phyloP scores from a whole-genome alignment of 139 green algal species.

The Coelastrella sp. region DNA sequence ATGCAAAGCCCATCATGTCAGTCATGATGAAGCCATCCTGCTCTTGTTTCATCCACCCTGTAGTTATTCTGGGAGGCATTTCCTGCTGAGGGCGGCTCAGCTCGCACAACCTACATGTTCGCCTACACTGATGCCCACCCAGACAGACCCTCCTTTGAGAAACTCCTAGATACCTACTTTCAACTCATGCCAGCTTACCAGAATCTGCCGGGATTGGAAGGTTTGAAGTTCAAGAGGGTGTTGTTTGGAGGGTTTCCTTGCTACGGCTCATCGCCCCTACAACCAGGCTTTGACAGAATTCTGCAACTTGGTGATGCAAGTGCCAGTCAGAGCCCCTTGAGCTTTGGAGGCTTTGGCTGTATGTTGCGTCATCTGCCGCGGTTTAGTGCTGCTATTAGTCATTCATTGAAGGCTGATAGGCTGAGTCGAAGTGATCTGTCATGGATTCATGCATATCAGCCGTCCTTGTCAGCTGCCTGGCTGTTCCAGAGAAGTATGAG shows the following conservation, averaged over 20 bases:
- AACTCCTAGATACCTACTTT: constrained; percentile 31
- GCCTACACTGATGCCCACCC: constrained; percentile 84
- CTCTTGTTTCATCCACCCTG: not conserved
- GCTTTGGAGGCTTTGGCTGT: constrained; percentile 59
- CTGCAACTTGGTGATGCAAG: constrained; percentile 72
- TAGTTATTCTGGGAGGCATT: constrained; percentile 87
- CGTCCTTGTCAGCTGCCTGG: constrained; percentile 74
- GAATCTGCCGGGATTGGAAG: not conserved
- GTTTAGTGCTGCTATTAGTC: constrained; percentile 60
- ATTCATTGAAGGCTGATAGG: constrained; percentile 57
- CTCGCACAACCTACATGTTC: constrained; percentile 93
- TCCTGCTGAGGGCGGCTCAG: constrained; percentile 66
- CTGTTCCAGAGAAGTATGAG: constrained; percentile 85
- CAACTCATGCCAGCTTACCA: constrained; percentile 32
- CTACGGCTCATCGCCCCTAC: constrained; percentile 66
- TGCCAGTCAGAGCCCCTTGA: constrained; percentile 48
- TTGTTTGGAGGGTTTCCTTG: constrained; percentile 83
- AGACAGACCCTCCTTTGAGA: constrained; percentile 66
- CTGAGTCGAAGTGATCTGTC: constrained; percentile 52
- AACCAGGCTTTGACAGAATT: constrained; percentile 72
- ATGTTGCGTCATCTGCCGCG: constrained; percentile 79
- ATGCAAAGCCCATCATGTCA: too few species aligned
- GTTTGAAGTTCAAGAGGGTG: constrained; percentile 45
- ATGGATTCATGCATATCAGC: constrained; percentile 79
- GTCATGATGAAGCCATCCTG: not conserved